phyloP scores from a whole-genome alignment of 2,329 filamentous ascomycete genomes.

The Xylariaceae sp. region DNA sequence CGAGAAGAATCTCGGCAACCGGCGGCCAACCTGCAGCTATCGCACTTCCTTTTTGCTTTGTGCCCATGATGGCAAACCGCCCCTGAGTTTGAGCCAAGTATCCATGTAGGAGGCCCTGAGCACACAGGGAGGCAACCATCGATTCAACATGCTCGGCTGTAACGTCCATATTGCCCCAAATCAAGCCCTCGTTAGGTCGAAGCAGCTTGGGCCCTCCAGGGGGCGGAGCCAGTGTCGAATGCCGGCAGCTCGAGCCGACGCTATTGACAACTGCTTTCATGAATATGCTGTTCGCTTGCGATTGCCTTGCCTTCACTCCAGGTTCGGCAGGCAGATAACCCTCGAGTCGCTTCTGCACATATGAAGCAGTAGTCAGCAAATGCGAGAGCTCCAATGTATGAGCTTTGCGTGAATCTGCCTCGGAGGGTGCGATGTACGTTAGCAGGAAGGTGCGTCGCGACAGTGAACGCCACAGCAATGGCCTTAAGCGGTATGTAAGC shows the following conservation, averaged over 20 bases:
- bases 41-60: constrained; percentile 62
- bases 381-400: constrained; percentile 73
- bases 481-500: constrained; percentile 73
- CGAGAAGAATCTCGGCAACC: constrained; percentile 64
- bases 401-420: constrained; percentile 56
- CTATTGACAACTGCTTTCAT: constrained; percentile 52
- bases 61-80: constrained; percentile 79
- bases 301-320: constrained; percentile 32
- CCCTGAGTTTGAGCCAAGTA: constrained; percentile 76
- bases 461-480: constrained; percentile 81
- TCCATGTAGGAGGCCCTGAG: constrained; percentile 77
- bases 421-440: constrained; percentile 67
- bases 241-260: constrained; percentile 27
- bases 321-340: constrained; percentile 48
- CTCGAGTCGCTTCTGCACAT: constrained; percentile 63
- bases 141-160: constrained; percentile 70
- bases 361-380: constrained; percentile 61
- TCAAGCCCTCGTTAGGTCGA: constrained; percentile 56
- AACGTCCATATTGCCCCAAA: constrained; percentile 62
- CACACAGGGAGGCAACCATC: constrained; percentile 71
- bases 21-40: constrained; percentile 72
- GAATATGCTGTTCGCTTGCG: constrained; percentile 50
- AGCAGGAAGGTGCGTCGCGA: constrained; percentile 75
- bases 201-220: constrained; percentile 47
- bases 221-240: constrained; percentile 46